phyloP scores from a whole-genome alignment of 2,329 filamentous ascomycete genomes.

The Helotiales sp. region DNA sequence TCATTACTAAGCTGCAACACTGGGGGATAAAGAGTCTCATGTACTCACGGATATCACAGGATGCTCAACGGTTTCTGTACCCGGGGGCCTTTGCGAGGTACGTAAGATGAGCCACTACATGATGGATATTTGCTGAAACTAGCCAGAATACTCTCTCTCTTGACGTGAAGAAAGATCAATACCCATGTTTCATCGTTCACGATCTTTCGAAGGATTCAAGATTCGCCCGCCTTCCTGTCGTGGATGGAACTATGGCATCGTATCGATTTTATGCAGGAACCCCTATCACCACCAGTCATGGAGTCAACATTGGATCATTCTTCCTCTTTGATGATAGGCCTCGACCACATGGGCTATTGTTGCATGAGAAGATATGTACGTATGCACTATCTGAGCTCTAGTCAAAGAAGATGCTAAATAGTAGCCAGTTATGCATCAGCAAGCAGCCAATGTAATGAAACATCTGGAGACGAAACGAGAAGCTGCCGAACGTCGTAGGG shows the following conservation, averaged over 20 bases:
- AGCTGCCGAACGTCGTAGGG: conserved; percentile 35
- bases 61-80: conserved; percentile 26
- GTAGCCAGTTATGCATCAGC: conserved; percentile 30
- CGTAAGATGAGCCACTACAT: too few relatives aligned
- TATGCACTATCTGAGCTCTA: not conserved
- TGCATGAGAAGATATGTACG: conserved; percentile 45
- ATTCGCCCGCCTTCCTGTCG: conserved; percentile 33
- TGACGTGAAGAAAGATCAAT: conserved; percentile 26
- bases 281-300: conserved; percentile 36
- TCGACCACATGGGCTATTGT: conserved; percentile 53
- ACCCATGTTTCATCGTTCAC: conserved; percentile 36
- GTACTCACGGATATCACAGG: conserved; percentile 4
- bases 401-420: not conserved
- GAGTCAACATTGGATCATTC: conserved; percentile 39
- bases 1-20: not conserved
- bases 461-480: conserved; percentile 38
- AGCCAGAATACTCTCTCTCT: conserved; percentile 32
- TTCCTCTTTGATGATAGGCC: conserved; percentile 46
- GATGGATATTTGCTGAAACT: too few relatives aligned
- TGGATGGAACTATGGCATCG: conserved; percentile 31
- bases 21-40: not conserved
- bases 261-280: conserved; percentile 39
- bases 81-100: conserved; percentile 41
- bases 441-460: conserved; percentile 36
- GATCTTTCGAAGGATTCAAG: conserved; percentile 33